These are phyloP conservation scores for Pyrenochaeta sp. DNA, from an alignment of 2,329 filamentous ascomycete genomes.

Conservation along the genomic window DNA sequence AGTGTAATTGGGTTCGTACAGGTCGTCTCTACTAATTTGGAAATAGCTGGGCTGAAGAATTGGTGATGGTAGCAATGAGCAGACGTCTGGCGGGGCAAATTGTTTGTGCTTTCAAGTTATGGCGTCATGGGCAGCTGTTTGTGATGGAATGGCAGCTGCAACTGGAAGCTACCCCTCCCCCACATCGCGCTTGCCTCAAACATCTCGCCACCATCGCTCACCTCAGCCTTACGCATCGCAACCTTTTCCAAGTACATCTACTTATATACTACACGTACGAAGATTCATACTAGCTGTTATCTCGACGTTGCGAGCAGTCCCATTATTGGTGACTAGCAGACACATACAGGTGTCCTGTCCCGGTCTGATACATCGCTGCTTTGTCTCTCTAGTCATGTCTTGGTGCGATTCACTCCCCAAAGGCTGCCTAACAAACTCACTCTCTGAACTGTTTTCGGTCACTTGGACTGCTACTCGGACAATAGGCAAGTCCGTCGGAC, in stretches of 20 bases:
- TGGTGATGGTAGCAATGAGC: conserved; percentile 10
- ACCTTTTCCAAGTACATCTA: not conserved
- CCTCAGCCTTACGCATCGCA: not conserved
- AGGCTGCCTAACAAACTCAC: no score
- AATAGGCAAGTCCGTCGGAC: conserved; percentile 2
- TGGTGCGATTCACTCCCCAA: not conserved
- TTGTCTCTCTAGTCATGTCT: no score
- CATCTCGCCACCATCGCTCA: conserved; percentile 20
- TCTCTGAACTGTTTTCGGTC: not conserved
- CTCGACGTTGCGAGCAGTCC: no score
- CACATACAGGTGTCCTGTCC: no score
- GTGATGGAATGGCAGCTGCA: conserved; percentile 2
- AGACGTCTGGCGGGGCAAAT: conserved; percentile 28
- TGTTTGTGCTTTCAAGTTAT: conserved; percentile 17
- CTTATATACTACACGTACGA: not conserved
- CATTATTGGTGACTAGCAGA: no score
- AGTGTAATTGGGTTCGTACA: conserved; percentile 1
- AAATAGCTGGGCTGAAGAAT: not conserved
- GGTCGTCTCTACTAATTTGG: conserved; percentile 11
- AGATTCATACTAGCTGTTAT: no score
- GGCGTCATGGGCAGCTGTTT: conserved; percentile 22
- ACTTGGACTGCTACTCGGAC: not conserved
- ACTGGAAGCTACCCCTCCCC: conserved; percentile 38
- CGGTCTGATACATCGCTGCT: no score
- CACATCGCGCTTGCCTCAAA: conserved; percentile 20